phyloP scores from a whole-genome alignment of 768 basidiomycete species.

The Mycena chlorophos region DNA sequence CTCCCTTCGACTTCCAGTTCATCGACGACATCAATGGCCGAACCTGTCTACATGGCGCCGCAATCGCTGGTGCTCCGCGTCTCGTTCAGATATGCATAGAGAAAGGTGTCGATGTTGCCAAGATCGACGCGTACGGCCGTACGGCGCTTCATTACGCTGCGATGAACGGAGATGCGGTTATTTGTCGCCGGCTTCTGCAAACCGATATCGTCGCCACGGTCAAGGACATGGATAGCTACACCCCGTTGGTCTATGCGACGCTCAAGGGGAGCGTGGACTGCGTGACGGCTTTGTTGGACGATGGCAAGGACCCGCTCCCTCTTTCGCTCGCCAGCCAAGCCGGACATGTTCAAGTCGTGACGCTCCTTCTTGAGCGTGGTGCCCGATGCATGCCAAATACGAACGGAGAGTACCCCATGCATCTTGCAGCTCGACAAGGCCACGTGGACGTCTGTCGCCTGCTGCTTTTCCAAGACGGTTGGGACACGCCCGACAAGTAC shows the following conservation, averaged over 20 bases:
- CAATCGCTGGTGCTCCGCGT: conserved; percentile 76
- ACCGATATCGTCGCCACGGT: conserved; percentile 64
- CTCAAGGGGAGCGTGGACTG: conserved; percentile 81
- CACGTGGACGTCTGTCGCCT: conserved; percentile 82
- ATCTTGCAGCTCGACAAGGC: conserved; percentile 91
- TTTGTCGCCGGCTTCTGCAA: conserved; percentile 76
- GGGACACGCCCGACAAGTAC: conserved; percentile 92
- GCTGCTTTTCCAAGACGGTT: conserved; percentile 72
- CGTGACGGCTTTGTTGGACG: conserved; percentile 77
- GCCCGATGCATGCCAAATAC: conserved; percentile 82
- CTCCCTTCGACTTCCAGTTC: conserved; percentile 85
- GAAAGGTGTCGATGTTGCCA: conserved; percentile 67
- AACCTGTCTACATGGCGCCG: conserved; percentile 90
- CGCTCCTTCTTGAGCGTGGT: conserved; percentile 73
- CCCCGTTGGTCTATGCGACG: conserved; percentile 91
- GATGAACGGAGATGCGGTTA: conserved; percentile 81
- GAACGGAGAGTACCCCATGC: conserved; percentile 96
- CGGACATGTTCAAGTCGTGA: conserved; percentile 82
- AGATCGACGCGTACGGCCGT: conserved; percentile 87
- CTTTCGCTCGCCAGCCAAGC: conserved; percentile 88
- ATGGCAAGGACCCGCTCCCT: conserved; percentile 77
- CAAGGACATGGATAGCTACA: conserved; percentile 92
- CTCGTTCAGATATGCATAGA: conserved; percentile 81
- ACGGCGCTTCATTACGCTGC: conserved; percentile 94
- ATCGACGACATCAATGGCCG: conserved; percentile 97